Evolutionary conservation across 306 rosid genomes (phyloP).

Genomic region (Calophaca sinica): DNA sequence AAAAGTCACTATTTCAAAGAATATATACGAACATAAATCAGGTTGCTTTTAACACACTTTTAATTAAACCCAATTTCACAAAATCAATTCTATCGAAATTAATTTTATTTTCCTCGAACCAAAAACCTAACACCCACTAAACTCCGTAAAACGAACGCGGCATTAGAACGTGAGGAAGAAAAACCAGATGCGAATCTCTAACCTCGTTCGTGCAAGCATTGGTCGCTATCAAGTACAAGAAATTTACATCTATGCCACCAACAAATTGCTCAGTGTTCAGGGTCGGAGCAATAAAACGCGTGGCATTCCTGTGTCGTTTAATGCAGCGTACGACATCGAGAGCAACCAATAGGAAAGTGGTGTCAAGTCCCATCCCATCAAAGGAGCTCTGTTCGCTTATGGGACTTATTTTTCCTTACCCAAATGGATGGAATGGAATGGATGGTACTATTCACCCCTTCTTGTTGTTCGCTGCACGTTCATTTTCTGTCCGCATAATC

Average conservation of each 20-base stretch:
- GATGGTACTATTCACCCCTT: slow-evolving; percentile 4
- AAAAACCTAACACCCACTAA: too few species aligned
- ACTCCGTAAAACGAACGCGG: too few species aligned
- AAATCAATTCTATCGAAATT: too few species aligned
- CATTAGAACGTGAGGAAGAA: background rate
- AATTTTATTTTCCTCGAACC: too few species aligned
- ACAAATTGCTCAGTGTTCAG: background rate
- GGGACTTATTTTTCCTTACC: slow-evolving; percentile 36
- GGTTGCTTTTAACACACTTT: too few species aligned
- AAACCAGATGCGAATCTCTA: slow-evolving; percentile 16
- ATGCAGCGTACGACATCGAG: slow-evolving; percentile 29
- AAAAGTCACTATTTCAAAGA: too few species aligned
- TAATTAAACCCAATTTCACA: too few species aligned
- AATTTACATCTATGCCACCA: slow-evolving; percentile 38
- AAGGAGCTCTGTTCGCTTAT: background rate
- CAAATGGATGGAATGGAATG: slow-evolving; percentile 3
- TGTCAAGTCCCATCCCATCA: slow-evolving; percentile 57
- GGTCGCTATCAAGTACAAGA: slow-evolving; percentile 5
- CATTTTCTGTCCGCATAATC: slow-evolving; percentile 31
- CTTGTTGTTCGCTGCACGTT: background rate
- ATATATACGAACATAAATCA: too few species aligned
- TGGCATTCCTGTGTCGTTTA: slow-evolving; percentile 36
- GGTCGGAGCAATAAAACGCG: slow-evolving; percentile 44
- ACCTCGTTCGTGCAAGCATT: slow-evolving; percentile 36
- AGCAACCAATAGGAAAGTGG: slow-evolving; percentile 38